phyloP scores from a whole-genome alignment of 371 early-diverging fungal species.

The Sanchytrium tribonematis region DNA sequence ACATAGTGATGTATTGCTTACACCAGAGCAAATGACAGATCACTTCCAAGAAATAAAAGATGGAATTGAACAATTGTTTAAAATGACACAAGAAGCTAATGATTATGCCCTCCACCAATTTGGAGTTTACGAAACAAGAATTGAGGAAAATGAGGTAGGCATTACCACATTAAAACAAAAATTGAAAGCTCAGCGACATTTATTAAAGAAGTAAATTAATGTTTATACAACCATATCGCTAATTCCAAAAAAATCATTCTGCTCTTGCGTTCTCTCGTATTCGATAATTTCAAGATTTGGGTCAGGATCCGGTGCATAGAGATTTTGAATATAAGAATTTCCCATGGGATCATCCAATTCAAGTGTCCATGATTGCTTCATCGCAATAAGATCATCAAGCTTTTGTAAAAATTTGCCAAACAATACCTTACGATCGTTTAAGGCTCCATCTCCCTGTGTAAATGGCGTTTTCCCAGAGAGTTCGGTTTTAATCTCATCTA shows the following conservation, averaged over 20 bases:
- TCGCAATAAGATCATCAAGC: slow-evolving; percentile 26
- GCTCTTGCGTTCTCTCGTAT: slow-evolving; percentile 56
- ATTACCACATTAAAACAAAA: not conserved
- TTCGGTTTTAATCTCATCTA: slow-evolving; percentile 63
- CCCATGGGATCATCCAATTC: slow-evolving; percentile 70
- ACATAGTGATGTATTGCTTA: too few species aligned
- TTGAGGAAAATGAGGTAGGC: too few species aligned
- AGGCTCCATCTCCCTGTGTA: slow-evolving; percentile 39
- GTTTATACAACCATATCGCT: slow-evolving; percentile 35
- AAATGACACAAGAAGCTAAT: too few species aligned
- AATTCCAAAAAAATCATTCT: slow-evolving; percentile 53
- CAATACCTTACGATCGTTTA: slow-evolving; percentile 17
- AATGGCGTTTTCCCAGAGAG: slow-evolving; percentile 36
- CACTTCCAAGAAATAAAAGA: too few species aligned
- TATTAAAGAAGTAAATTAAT: not conserved
- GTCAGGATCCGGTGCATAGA: slow-evolving; percentile 71
- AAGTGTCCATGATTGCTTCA: slow-evolving; percentile 29
- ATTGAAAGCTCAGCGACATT: not conserved
- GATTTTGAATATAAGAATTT: slow-evolving; percentile 37
- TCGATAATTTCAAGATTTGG: slow-evolving; percentile 64
- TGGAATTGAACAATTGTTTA: too few species aligned
- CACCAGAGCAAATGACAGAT: too few species aligned
- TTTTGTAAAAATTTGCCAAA: slow-evolving; percentile 36
- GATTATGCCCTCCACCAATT: too few species aligned
- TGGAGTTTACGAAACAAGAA: too few species aligned